phyloP scores from a whole-genome alignment of 2,329 filamentous ascomycete genomes.

The Diaporthe humulicola region DNA sequence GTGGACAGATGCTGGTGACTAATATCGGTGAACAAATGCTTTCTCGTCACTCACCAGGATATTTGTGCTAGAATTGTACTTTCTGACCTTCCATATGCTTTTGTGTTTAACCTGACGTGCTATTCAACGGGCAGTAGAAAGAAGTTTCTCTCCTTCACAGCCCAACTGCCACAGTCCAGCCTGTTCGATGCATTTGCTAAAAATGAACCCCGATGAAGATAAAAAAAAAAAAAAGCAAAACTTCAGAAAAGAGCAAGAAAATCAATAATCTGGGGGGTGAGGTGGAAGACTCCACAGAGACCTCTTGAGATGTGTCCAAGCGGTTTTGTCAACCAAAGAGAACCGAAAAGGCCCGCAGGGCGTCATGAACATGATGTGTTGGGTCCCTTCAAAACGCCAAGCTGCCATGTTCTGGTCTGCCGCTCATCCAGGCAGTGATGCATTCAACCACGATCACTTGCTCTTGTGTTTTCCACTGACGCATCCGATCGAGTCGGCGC shows the following conservation, averaged over 20 bases:
- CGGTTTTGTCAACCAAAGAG: background rate
- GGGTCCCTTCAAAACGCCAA: background rate
- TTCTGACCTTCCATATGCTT: too few relatives aligned
- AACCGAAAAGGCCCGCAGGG: too few relatives aligned
- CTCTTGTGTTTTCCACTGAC: background rate
- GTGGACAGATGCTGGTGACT: background rate
- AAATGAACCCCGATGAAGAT: background rate
- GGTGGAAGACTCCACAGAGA: too few relatives aligned
- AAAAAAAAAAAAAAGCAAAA: too few relatives aligned
- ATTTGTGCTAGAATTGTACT: background rate
- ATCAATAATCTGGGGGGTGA: too few relatives aligned
- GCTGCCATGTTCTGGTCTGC: background rate
- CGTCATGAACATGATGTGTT: background rate
- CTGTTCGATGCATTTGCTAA: background rate
- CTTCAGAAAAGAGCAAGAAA: background rate
- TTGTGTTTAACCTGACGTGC: background rate
- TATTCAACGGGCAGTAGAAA: too few relatives aligned
- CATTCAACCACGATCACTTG: background rate
- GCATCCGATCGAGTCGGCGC: background rate
- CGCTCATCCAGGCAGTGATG: background rate
- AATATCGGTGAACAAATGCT: too few relatives aligned
- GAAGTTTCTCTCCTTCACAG: background rate
- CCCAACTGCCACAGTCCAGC: background rate
- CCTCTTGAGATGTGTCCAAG: background rate
- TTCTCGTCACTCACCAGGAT: too few relatives aligned